Percentiles rank a stretch among this genome's conserved stretches.
phyloP scores from a whole-genome alignment of 208 protist genomes.

The Acanthamoeba sp. region DNA sequence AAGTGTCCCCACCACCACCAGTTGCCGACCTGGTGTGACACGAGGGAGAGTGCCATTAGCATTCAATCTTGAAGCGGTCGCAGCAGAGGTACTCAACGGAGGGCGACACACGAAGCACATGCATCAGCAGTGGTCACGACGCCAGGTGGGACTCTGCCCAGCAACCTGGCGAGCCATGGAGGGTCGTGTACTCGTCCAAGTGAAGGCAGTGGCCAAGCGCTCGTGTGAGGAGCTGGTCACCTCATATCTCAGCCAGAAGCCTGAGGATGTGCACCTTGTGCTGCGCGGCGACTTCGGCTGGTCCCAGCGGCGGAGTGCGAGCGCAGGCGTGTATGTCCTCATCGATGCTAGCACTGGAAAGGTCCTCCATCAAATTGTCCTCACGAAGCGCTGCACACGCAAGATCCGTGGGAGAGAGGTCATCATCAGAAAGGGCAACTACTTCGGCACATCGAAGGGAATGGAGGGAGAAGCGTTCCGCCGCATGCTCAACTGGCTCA shows the following conservation, averaged over 20 bases:
- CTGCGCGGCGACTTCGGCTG: background rate
- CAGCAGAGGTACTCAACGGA: background rate
- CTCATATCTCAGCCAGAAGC: background rate
- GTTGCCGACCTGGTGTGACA: background rate
- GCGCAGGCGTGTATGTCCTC: background rate
- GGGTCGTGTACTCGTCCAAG: background rate
- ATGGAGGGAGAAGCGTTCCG: conserved; percentile 46
- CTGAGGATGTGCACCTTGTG: background rate
- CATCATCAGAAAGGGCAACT: conserved; percentile 42
- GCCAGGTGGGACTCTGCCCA: background rate
- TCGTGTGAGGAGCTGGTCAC: background rate
- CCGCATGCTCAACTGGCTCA: background rate
- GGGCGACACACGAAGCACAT: background rate
- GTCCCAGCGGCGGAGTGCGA: background rate
- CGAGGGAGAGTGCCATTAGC: background rate
- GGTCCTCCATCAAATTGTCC: conserved; percentile 22
- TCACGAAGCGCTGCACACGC: conserved; percentile 20
- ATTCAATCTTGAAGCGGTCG: background rate
- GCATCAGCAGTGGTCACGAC: background rate
- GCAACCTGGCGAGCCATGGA: background rate
- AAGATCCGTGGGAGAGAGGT: background rate
- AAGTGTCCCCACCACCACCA: background rate
- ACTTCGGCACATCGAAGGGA: conserved; percentile 12
- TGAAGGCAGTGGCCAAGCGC: background rate
- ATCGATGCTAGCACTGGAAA: conserved; percentile 7